Conservation (phyloP, 352 stramenopile genomes). For the Phytophthora tentaculata region DNA sequence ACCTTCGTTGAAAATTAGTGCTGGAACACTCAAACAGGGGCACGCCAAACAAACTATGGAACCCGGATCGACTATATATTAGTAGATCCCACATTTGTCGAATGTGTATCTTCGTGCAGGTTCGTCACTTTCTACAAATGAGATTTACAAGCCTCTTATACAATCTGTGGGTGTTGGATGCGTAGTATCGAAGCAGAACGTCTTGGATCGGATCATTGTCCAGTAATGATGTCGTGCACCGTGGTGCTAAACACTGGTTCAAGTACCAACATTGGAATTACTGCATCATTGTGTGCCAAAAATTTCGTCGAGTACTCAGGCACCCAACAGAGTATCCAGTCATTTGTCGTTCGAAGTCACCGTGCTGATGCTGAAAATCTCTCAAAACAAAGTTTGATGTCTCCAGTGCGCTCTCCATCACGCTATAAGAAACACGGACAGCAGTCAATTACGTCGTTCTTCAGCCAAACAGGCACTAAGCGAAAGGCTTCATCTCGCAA, state of each 20-base stretch:
- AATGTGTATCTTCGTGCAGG: slow-evolving; percentile 62
- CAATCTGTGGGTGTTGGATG: neutral
- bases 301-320: slow-evolving; percentile 81
- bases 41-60: slow-evolving; percentile 91
- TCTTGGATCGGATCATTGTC: slow-evolving; percentile 82
- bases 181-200: slow-evolving; percentile 59
- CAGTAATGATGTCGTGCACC: slow-evolving; percentile 56
- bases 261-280: slow-evolving; percentile 26
- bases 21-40: slow-evolving; percentile 88
- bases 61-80: slow-evolving; percentile 93
- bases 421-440: slow-evolving; percentile 31
- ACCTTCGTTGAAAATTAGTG: slow-evolving; percentile 46
- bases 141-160: neutral
- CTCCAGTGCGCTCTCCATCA: neutral
- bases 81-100: slow-evolving; percentile 57
- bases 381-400: neutral
- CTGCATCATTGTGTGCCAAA: slow-evolving; percentile 66
- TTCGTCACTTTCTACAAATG: slow-evolving; percentile 22
- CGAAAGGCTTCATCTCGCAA: slow-evolving; percentile 12
- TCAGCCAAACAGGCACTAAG: slow-evolving; percentile 32
- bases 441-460: slow-evolving; percentile 65
- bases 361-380: slow-evolving; percentile 6
- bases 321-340: slow-evolving; percentile 72
- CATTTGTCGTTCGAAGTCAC: slow-evolving; percentile 39
- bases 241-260: slow-evolving; percentile 39